Base-by-base conservation (phyloP, 1,284 basidiomycete species). In the Sanghuangporus baumii region DNA sequence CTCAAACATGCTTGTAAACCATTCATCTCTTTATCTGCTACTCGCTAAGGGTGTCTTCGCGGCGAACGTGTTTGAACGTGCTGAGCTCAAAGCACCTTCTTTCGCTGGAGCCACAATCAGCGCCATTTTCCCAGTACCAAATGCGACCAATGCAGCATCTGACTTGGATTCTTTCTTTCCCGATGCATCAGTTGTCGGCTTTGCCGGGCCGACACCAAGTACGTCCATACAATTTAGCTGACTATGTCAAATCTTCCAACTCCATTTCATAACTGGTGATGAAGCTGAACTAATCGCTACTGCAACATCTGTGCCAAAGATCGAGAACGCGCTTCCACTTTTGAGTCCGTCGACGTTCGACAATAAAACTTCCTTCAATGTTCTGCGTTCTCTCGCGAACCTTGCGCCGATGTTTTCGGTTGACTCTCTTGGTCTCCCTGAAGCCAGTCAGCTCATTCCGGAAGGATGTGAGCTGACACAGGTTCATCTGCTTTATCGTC, bases 391-490 rank as follows among this genome's bases (percentile, higher is more conserved):
- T 66, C 80, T 81, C 75, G 86, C 83, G 18, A 85, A 82, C 68
- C 78, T 87, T 20, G 74, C 80, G 0, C 85, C 86, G 3, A 83
- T 81, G 78, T 80, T 80, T 68, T 85, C 82, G 2, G 78, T 86
- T 37, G 73, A 77, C 16, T 77, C 79, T 3, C 85, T 84, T 67
- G 85, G 85, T 16, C 74, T 87, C 12, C 74, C 75, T 41, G 69
- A 79, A 26, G 75, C 85, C 1, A 78, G 80, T 5, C 78, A 81
- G 1, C 60, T 75, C 7, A 69, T 85, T 4, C 86, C 84, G 0
- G 74, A 77, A 0, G 75, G 77, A 0, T 86, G 84, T 70, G 71
- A 73, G 38, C 71, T 86, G 54, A 78, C 73, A 7, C 81, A 81
- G 62, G 79, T 82, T 5, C 82, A 85, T 68, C 72, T 84, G 34